phyloP scores from a whole-genome alignment of 2,329 filamentous ascomycete genomes.

The Nemania sp. region DNA sequence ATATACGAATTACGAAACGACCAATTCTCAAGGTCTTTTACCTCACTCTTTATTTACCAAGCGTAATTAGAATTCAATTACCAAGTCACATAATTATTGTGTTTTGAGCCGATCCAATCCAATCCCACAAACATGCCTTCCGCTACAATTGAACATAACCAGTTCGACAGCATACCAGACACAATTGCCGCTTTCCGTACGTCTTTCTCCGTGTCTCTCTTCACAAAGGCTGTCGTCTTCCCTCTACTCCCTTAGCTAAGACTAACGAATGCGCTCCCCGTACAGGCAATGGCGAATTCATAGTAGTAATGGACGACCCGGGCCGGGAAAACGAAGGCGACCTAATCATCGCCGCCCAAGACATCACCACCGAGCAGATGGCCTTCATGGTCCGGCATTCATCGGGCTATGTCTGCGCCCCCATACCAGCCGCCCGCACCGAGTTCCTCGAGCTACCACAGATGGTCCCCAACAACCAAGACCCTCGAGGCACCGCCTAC shows the following conservation, averaged over 20 bases:
- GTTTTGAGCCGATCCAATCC: too few species aligned
- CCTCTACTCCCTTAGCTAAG: not conserved
- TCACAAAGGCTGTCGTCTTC: constrained; percentile 13
- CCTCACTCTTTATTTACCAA: not conserved
- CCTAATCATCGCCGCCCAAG: constrained; percentile 90
- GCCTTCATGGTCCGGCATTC: constrained; percentile 95
- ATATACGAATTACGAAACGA: not conserved
- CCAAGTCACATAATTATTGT: not conserved
- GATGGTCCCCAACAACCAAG: constrained; percentile 82
- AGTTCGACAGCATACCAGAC: constrained; percentile 75
- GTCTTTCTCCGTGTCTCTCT: constrained; percentile 44
- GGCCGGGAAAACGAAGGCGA: constrained; percentile 98
- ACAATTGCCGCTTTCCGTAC: constrained; percentile 73
- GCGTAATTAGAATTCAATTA: not conserved
- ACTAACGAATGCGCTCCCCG: constrained; percentile 34
- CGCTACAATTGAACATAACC: constrained; percentile 61
- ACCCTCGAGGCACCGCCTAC: constrained; percentile 93
- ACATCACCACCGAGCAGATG: constrained; percentile 89
- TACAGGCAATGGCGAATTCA: constrained; percentile 84
- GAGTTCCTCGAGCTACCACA: constrained; percentile 81
- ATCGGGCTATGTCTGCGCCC: constrained; percentile 91
- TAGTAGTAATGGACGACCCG: constrained; percentile 93
- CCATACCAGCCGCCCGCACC: constrained; percentile 77
- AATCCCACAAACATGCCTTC: constrained; percentile 59
- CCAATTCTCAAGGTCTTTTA: not conserved